Evolutionary conservation across 2,329 filamentous ascomycete species (phyloP).

Genomic region (Talaromyces islandicus): DNA sequence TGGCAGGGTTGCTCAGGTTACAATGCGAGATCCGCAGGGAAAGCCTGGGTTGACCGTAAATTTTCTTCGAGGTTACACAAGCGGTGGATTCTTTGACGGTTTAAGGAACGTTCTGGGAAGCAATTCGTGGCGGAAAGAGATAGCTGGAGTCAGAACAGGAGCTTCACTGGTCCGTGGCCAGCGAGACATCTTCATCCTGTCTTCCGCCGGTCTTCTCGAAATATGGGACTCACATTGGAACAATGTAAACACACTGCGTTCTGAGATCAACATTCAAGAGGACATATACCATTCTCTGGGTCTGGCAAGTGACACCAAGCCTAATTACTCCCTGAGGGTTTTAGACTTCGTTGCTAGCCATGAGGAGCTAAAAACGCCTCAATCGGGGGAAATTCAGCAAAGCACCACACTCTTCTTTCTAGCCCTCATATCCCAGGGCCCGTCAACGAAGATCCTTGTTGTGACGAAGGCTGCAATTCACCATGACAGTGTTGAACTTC

Average conservation of each 20-base stretch:
- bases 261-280: conserved; percentile 65
- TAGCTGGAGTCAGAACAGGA: conserved; percentile 73
- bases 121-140: conserved; percentile 65
- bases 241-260: conserved; percentile 69
- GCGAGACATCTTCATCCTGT: conserved; percentile 74
- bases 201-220: conserved; percentile 70
- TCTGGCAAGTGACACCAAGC: conserved; percentile 37
- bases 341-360: conserved; percentile 68
- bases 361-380: conserved; percentile 24
- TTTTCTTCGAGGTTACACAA: conserved; percentile 53
- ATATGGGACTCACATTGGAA: conserved; percentile 86
- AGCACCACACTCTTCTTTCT: conserved; percentile 55
- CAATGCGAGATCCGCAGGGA: conserved; percentile 78
- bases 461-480: conserved; percentile 66
- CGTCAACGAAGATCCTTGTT: conserved; percentile 56
- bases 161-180: conserved; percentile 69
- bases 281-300: conserved; percentile 20
- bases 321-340: conserved; percentile 58
- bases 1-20: conserved; percentile 80
- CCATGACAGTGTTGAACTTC: conserved; percentile 49
- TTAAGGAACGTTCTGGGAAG: conserved; percentile 70
- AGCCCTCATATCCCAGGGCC: conserved; percentile 35
- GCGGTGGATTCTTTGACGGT: conserved; percentile 70
- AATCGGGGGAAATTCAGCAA: conserved; percentile 23
- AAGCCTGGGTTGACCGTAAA: conserved; percentile 73